Conservation (phyloP, 108 stramenopile species). For the Aurantiochytrium sp. region DNA sequence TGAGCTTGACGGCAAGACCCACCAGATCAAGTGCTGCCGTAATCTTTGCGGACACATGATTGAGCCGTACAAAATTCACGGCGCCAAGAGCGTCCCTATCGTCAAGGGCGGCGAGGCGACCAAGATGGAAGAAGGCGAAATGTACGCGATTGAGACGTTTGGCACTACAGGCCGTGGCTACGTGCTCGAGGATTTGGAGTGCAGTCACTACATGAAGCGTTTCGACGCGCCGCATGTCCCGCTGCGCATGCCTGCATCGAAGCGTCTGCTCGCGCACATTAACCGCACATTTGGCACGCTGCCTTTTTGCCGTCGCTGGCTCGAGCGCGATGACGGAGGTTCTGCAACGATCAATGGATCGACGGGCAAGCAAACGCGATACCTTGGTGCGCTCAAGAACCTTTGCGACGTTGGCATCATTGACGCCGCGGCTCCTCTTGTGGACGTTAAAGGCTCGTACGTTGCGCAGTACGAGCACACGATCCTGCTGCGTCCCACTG, state of each 20-base stretch:
- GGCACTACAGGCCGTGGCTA: conserved; percentile 88
- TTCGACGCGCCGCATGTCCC: conserved; percentile 91
- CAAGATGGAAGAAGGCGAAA: conserved; percentile 95
- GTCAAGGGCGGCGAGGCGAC: conserved; percentile 81
- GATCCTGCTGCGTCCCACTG: conserved; percentile 82
- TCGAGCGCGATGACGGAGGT: conserved; percentile 92
- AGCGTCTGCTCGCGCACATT: conserved; percentile 84
- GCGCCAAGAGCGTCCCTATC: conserved; percentile 87
- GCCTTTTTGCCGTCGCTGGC: conserved; percentile 97
- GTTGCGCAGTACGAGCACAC: conserved; percentile 99
- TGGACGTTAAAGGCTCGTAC: conserved; percentile 86
- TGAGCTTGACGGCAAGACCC: conserved; percentile 78
- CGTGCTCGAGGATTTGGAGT: conserved; percentile 93
- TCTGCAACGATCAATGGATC: conserved; percentile 70
- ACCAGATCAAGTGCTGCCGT: conserved; percentile 78
- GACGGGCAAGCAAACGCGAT: conserved; percentile 84
- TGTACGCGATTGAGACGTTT: conserved; percentile 98
- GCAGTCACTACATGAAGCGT: conserved; percentile 96
- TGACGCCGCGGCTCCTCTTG: conserved; percentile 85
- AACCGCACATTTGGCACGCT: conserved; percentile 98
- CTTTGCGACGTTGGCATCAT: conserved; percentile 95
- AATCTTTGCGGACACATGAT: conserved; percentile 96
- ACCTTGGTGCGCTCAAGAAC: conserved; percentile 93
- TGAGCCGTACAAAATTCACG: conserved; percentile 93
- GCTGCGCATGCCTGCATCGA: conserved; percentile 76